A percentile compares a stretch with the other conserved stretches of the same genome.
Conservation (phyloP, 2,329 filamentous ascomycete genomes). For the Xylaria sp. region DNA sequence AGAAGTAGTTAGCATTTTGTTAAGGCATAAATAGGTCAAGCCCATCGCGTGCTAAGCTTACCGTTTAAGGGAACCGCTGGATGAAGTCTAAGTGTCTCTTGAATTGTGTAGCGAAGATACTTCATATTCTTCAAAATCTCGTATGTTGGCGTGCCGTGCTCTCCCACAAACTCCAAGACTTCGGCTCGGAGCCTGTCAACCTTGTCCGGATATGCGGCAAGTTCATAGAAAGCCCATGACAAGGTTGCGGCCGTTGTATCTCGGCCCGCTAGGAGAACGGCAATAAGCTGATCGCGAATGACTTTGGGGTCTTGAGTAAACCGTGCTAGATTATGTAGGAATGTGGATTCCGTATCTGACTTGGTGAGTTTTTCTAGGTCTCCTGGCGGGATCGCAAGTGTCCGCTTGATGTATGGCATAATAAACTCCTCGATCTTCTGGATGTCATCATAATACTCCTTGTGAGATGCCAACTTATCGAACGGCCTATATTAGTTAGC, state of each 20-base stretch:
- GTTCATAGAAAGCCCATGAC: conserved; percentile 73
- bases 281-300: conserved; percentile 78
- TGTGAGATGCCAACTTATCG: conserved; percentile 66
- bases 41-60: conserved; percentile 16
- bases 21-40: neutral
- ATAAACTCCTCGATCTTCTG: conserved; percentile 76
- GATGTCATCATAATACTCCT: conserved; percentile 68
- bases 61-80: conserved; percentile 59
- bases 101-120: conserved; percentile 60
- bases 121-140: conserved; percentile 75
- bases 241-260: conserved; percentile 77
- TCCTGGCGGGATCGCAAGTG: conserved; percentile 68
- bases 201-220: conserved; percentile 67
- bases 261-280: conserved; percentile 75
- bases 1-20: conserved; percentile 8
- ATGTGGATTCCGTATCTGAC: conserved; percentile 73
- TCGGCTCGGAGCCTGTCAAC: conserved; percentile 70
- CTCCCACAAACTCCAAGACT: conserved; percentile 66
- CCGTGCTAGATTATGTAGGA: conserved; percentile 78
- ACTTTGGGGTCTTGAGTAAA: conserved; percentile 71
- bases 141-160: conserved; percentile 63
- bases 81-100: conserved; percentile 55
- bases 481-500: conserved; percentile 61
- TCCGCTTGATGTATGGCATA: conserved; percentile 72
- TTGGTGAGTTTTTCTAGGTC: conserved; percentile 77